These are phyloP conservation scores for Boletus rufocinnamomeus DNA, from an alignment of 768 basidiomycete species.

Conservation along the genomic window DNA sequence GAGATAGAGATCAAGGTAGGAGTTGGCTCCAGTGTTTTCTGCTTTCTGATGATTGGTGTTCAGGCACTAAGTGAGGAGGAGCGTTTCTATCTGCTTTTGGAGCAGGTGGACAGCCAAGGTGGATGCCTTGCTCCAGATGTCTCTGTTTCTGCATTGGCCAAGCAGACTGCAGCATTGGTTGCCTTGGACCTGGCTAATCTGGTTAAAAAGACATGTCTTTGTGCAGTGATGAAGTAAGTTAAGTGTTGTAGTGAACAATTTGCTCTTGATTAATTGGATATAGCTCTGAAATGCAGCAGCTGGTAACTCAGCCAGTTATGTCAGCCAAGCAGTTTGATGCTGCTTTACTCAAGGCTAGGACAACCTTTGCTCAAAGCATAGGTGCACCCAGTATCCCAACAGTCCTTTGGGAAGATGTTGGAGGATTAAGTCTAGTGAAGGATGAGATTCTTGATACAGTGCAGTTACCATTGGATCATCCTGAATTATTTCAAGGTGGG, in stretches of 20 bases:
- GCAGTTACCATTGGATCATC: slow-evolving; percentile 86
- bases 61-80: slow-evolving; percentile 84
- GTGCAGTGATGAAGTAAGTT: slow-evolving; percentile 38
- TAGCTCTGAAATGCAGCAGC: slow-evolving; percentile 7
- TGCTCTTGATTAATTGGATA: not conserved
- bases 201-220: slow-evolving; percentile 55
- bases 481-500: slow-evolving; percentile 86
- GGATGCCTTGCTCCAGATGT: slow-evolving; percentile 70
- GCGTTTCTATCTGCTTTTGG: slow-evolving; percentile 58
- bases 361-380: slow-evolving; percentile 86
- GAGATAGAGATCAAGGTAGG: slow-evolving; percentile 73
- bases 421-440: slow-evolving; percentile 86
- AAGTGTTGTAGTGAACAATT: not conserved
- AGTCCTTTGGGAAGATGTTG: slow-evolving; percentile 97
- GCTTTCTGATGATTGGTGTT: not conserved
- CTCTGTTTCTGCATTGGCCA: slow-evolving; percentile 67
- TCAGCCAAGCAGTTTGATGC: slow-evolving; percentile 64
- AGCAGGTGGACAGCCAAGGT: slow-evolving; percentile 41
- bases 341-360: slow-evolving; percentile 71
- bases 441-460: slow-evolving; percentile 94
- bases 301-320: slow-evolving; percentile 18
- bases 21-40: not conserved
- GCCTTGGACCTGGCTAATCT: slow-evolving; percentile 79
- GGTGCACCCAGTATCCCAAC: slow-evolving; percentile 97
- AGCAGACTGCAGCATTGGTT: slow-evolving; percentile 89